Percentiles rank a stretch among this genome's conserved stretches.
These are phyloP conservation scores for Xylaria sp. DNA, from an alignment of 2,329 filamentous ascomycete genomes.

Conservation along the genomic window DNA sequence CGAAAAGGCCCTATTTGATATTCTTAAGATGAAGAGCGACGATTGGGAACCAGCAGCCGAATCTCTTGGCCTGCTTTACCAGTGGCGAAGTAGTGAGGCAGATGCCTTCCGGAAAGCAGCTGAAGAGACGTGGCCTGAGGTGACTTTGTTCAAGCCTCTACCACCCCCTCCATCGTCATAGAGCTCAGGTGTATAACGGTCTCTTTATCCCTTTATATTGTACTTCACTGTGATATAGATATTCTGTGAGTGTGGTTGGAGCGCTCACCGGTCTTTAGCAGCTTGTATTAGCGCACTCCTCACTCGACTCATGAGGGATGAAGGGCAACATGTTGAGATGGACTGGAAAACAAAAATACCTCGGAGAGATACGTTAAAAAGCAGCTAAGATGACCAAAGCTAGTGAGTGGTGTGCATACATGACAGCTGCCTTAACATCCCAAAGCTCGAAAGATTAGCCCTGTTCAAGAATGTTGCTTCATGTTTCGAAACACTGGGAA, in stretches of 20 bases:
- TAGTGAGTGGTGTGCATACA: neutral
- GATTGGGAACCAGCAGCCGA: slow-evolving; percentile 55
- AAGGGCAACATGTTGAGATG: slow-evolving; percentile 8
- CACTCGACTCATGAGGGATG: slow-evolving; percentile 1
- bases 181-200: neutral
- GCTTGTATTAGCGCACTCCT: neutral
- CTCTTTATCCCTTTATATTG: neutral
- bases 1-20: slow-evolving; percentile 65
- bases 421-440: neutral
- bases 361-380: neutral
- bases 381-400: neutral
- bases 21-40: slow-evolving; percentile 53
- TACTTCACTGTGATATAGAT: slow-evolving; percentile 12
- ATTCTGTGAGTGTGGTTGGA: slow-evolving; percentile 1
- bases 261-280: slow-evolving; percentile 1
- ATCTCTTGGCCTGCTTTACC: slow-evolving; percentile 49
- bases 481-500: no score
- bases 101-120: slow-evolving; percentile 57
- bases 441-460: neutral
- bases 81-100: slow-evolving; percentile 57
- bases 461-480: no score
- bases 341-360: neutral
- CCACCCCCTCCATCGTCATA: slow-evolving; percentile 20
- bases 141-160: slow-evolving; percentile 49
- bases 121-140: slow-evolving; percentile 56